Base-by-base conservation (phyloP, 169 alveolate genomes). In the Eimeria acervulina region DNA sequence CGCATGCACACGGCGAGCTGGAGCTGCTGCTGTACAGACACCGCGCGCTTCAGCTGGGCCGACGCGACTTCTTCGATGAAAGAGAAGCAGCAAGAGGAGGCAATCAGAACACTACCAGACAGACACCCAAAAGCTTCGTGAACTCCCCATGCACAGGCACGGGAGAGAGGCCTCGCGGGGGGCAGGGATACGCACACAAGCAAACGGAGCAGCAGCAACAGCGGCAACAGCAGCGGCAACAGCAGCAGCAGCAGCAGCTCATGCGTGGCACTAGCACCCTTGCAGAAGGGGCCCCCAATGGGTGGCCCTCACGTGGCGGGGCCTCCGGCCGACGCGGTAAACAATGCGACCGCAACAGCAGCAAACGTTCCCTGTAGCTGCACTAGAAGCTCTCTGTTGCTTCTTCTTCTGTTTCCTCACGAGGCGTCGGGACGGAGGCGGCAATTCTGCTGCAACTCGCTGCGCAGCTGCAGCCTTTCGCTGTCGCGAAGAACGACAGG, bases 1-100 rank as follows among this genome's bases (percentile, higher is more conserved):
- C 95, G 31, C 96, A 96, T 76, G 97, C 97, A 10, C 97, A 96
- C 68, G 97, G 97, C 15, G 93, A 93, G 63, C 88, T 85, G 63
- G 97, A 96, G 59, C 96, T 96, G 26, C 91, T 68, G n/a, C 59
- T 90, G 61, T 74, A 72, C 28, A 47, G 95, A 12, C 88, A 55
- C 72, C 90, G 63, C 40, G 95, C 95, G 0, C 70, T 80, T 0
- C 63, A 78, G 28, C n/a, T 28, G 59, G 95, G 95, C 33, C 15
- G 88, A 8, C 72, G 95, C 26, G 84, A 90, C 44, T 90, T 90
- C 95, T 31, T 42, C 80, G 51, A 55, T 13, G 95, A 90, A 28
- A 47, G 70, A 81, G 70, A 81, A 19, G 26, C 66, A 31, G 70
- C 90, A 23, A 42, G 44, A n/a, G 17, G 17, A 21, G 90, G 31